Conservation (phyloP, 176 grass and related monocot species). For the Lolium rigidum region DNA sequence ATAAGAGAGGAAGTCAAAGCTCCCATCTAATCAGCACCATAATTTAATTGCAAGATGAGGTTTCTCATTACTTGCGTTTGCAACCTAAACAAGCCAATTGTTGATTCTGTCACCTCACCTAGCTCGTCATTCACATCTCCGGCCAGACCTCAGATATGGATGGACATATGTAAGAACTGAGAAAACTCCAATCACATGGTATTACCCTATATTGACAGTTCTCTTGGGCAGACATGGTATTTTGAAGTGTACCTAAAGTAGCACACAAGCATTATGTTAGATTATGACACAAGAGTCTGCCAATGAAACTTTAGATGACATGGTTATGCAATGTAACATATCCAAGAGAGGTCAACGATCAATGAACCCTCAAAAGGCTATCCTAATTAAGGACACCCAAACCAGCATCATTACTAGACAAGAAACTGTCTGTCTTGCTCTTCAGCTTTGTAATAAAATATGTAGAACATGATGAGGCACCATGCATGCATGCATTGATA, state of each 20-base stretch:
- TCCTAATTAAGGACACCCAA: constrained; percentile 22
- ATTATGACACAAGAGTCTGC: constrained; percentile 20
- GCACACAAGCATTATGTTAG: constrained; percentile 43
- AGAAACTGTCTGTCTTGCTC: constrained; percentile 27
- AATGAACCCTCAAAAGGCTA: constrained; percentile 22
- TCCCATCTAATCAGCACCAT: constrained; percentile 43
- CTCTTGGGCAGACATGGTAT: constrained; percentile 26
- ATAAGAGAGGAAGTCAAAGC: constrained; percentile 47
- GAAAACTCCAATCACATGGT: not conserved
- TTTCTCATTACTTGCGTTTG: constrained; percentile 18
- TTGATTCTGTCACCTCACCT: constrained; percentile 33
- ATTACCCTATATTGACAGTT: constrained; percentile 35
- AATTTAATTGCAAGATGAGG: constrained; percentile 19
- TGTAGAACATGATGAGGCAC: constrained; percentile 45
- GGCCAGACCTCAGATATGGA: constrained; percentile 34
- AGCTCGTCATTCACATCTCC: constrained; percentile 34
- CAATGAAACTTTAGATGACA: constrained; percentile 21
- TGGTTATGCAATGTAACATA: constrained; percentile 23
- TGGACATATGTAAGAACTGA: not conserved
- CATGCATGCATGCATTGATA: constrained; percentile 49
- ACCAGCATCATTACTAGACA: constrained; percentile 42
- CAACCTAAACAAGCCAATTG: constrained; percentile 32
- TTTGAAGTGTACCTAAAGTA: constrained; percentile 46
- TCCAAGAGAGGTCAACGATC: constrained; percentile 42
- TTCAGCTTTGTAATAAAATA: constrained; percentile 37